These are phyloP conservation scores for Aspergillus tamarii DNA, from an alignment of 2,329 filamentous ascomycete species.

Conservation along the genomic window DNA sequence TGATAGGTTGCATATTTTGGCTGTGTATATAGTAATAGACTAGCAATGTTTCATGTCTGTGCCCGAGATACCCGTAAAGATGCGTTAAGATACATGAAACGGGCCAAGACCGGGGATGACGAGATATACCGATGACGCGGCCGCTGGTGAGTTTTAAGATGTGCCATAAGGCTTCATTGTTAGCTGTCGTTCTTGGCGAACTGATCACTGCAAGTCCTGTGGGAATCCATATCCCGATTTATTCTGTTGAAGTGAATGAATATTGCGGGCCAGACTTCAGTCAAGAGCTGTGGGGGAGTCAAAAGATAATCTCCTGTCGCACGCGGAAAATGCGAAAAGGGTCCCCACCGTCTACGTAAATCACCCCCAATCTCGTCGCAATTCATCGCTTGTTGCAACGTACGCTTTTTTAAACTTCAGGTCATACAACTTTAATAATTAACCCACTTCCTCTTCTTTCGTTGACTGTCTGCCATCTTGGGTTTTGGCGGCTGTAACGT, in stretches of 20 bases:
- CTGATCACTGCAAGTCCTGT: not conserved
- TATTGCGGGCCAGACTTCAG: not conserved
- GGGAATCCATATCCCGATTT: too few species aligned
- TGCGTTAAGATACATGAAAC: not conserved
- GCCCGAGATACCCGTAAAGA: not conserved
- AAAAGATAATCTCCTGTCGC: too few species aligned
- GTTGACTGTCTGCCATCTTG: not conserved
- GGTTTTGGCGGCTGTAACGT: constrained; percentile 2
- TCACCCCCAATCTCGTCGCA: constrained; percentile 14
- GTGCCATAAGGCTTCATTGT: not conserved
- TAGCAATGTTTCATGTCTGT: not conserved
- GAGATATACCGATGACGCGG: not conserved
- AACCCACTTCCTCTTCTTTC: constrained; percentile 3
- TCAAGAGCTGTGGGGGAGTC: not conserved
- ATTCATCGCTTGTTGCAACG: constrained; percentile 16
- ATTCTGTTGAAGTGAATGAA: not conserved
- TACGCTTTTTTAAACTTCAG: constrained; percentile 9
- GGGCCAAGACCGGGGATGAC: not conserved
- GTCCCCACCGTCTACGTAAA: constrained; percentile 18
- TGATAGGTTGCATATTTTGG: constrained; percentile 26
- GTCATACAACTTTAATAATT: not conserved
- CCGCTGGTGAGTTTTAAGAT: too few species aligned
- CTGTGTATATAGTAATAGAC: not conserved
- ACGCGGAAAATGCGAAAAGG: too few species aligned
- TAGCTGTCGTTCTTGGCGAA: not conserved